Percentiles rank a stretch among this genome's conserved stretches.
Conservation (phyloP, 1,284 basidiomycete genomes). For the Cutaneotrichosporon arboriforme region DNA sequence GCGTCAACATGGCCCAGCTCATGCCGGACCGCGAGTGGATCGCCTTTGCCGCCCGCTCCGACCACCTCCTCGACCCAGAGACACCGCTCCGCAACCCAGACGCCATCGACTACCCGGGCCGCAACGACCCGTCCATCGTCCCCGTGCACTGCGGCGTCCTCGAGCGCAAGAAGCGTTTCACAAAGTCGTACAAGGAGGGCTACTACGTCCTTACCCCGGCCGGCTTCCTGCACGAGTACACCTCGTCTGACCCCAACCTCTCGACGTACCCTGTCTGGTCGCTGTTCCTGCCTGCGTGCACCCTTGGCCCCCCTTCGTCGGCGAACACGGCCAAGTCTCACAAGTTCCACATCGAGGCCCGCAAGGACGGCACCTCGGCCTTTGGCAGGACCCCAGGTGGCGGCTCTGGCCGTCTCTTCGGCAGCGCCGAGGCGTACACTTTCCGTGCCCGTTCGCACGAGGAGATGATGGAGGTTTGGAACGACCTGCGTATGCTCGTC, state of each 20-base stretch:
- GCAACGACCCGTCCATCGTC: slow-evolving; percentile 83
- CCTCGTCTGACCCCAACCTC: slow-evolving; percentile 68
- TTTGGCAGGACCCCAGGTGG: slow-evolving; percentile 58
- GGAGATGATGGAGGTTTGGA: slow-evolving; percentile 99
- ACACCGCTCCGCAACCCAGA: slow-evolving; percentile 80
- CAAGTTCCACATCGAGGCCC: slow-evolving; percentile 96
- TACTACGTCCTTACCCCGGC: slow-evolving; percentile 94
- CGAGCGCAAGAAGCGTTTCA: slow-evolving; percentile 97
- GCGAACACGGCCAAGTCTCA: slow-evolving; percentile 64
- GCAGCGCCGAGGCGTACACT: slow-evolving; percentile 65
- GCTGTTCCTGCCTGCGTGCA: slow-evolving; percentile 91
- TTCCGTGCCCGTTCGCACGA: slow-evolving; percentile 87
- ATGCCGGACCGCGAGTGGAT: slow-evolving; percentile 96
- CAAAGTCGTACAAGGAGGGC: slow-evolving; percentile 76
- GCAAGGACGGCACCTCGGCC: slow-evolving; percentile 60
- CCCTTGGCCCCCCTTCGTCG: slow-evolving; percentile 85
- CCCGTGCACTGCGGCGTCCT: slow-evolving; percentile 86
- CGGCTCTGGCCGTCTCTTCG: slow-evolving; percentile 51
- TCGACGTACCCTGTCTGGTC: slow-evolving; percentile 71
- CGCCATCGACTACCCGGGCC: slow-evolving; percentile 81
- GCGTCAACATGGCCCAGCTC: slow-evolving; percentile 73
- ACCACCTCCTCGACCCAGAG: slow-evolving; percentile 95
- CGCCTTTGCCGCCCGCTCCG: slow-evolving; percentile 84
- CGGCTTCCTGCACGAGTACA: slow-evolving; percentile 91
- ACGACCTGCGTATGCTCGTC: slow-evolving; percentile 93